These are phyloP conservation scores for Gleditsia sinensis DNA, from an alignment of 306 rosid species.

Conservation along the genomic window DNA sequence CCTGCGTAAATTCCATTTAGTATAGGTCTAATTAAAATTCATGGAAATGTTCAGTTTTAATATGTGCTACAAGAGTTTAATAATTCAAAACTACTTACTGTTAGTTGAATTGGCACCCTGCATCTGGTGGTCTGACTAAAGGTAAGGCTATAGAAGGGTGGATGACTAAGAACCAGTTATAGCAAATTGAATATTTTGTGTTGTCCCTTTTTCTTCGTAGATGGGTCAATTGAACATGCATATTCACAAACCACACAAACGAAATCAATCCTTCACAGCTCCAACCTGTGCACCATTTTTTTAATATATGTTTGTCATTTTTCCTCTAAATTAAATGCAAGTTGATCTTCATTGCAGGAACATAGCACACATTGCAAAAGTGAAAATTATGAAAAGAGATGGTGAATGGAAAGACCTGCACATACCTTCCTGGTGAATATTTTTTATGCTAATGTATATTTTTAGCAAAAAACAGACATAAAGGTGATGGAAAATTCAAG, in stretches of 20 bases:
- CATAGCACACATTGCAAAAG: conserved; percentile 79
- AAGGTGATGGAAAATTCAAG: not conserved
- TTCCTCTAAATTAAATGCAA: conserved; percentile 3
- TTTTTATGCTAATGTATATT: conserved; percentile 14
- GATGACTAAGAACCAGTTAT: not conserved
- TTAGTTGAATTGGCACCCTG: not conserved
- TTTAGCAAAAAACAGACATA: not conserved
- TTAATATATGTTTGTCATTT: not conserved
- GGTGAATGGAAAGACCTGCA: conserved; percentile 74
- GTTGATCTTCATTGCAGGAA: conserved; percentile 55
- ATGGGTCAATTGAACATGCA: not conserved
- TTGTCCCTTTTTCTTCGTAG: not conserved
- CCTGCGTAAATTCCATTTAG: not conserved
- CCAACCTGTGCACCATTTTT: not conserved
- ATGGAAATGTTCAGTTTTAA: not conserved
- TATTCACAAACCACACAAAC: not conserved
- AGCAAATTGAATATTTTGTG: not conserved
- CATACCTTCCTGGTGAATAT: conserved; percentile 70
- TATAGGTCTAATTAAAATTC: conserved; percentile 15
- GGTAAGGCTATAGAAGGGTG: not conserved
- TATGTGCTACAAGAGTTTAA: not conserved
- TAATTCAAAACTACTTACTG: not conserved
- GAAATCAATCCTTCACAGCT: not conserved
- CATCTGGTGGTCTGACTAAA: not conserved
- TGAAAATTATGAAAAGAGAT: conserved; percentile 56